Conservation (phyloP, 2,329 filamentous ascomycete genomes). For the Apiospora malaysiana region DNA sequence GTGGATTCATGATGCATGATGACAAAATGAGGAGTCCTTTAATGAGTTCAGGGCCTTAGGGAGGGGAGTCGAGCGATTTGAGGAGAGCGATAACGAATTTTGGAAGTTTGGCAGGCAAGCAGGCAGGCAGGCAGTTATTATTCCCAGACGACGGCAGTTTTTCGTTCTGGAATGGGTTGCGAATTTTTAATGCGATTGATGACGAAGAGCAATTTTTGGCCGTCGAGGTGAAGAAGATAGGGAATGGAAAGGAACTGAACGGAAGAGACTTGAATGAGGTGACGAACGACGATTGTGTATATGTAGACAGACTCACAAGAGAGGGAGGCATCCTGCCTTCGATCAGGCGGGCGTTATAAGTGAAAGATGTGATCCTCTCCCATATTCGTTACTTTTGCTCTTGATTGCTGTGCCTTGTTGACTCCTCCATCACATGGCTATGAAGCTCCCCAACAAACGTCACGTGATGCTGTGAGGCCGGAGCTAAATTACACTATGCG, state of each 20-base stretch:
- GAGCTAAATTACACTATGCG: neutral
- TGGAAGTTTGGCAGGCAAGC: neutral
- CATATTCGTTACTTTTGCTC: neutral
- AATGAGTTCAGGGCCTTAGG: neutral
- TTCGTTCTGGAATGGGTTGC: neutral
- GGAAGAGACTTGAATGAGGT: neutral
- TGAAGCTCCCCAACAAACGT: no score
- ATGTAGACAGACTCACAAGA: slow-evolving; percentile 1
- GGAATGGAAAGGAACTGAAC: no score
- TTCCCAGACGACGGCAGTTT: neutral
- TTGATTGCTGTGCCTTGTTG: neutral
- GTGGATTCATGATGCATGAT: slow-evolving; percentile 19
- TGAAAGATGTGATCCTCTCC: neutral
- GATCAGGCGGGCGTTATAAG: neutral
- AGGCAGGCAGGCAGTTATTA: neutral
- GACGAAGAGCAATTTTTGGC: no score
- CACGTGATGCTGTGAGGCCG: neutral
- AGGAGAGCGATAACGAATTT: slow-evolving; percentile 2
- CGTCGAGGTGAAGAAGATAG: neutral
- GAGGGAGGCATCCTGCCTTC: neutral
- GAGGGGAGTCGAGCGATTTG: neutral
- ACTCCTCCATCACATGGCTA: neutral
- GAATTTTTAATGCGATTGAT: neutral
- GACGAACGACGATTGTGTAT: neutral
- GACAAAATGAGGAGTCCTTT: slow-evolving; percentile 8